Evolutionary conservation across 2,329 filamentous ascomycete genomes (phyloP).

Genomic region (Zopfia rhizophila): DNA sequence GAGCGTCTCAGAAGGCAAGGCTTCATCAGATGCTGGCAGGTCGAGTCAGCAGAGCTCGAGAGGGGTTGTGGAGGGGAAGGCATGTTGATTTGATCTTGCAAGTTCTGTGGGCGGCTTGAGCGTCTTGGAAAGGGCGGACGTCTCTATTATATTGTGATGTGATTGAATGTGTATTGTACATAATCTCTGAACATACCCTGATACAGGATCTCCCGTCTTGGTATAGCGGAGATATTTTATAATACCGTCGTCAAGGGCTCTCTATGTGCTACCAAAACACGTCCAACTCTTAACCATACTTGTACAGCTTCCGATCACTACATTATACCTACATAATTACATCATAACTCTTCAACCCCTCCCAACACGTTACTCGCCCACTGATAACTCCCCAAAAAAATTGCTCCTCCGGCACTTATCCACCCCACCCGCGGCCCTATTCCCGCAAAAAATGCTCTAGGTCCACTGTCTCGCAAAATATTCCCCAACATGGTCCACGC

Average conservation of each 20-base stretch:
- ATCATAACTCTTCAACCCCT: constrained; percentile 43
- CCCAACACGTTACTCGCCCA: constrained; percentile 82
- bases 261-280: too few species aligned
- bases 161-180: constrained; percentile 18
- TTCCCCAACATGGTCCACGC: constrained; percentile 68
- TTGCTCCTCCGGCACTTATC: constrained; percentile 94
- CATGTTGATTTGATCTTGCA: constrained; percentile 4
- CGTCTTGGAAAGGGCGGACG: background rate
- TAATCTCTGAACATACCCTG: constrained; percentile 25
- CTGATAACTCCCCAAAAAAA: constrained; percentile 94
- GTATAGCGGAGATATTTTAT: too few species aligned
- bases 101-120: background rate
- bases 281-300: too few species aligned
- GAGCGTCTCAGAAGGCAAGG: constrained; percentile 43
- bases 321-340: background rate
- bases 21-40: constrained; percentile 43
- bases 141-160: constrained; percentile 3
- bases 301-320: too few species aligned
- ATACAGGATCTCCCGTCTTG: too few species aligned
- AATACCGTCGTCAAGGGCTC: background rate
- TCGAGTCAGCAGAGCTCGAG: constrained; percentile 35
- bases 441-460: constrained; percentile 77
- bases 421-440: constrained; percentile 87
- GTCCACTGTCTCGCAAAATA: constrained; percentile 73
- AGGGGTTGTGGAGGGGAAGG: constrained; percentile 30